Evolutionary conservation across 257 asterid species (phyloP), one percentile per base, ranked within the genome.

Genomic region (Catharanthus roseus): DNA sequence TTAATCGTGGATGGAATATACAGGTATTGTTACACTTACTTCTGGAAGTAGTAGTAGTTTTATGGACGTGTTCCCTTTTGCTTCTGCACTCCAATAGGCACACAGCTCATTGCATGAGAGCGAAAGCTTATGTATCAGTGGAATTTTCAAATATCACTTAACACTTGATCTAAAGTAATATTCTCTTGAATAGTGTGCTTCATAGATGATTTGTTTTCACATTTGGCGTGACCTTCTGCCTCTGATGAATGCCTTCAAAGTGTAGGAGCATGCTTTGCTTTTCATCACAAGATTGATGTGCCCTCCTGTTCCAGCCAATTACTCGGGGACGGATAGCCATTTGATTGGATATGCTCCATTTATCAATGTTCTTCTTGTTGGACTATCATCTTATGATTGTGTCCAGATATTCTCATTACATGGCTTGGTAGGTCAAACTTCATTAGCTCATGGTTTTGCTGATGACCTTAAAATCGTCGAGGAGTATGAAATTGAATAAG

Each of bases 1-100:
- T 95, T 75, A 67, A 74, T 77, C 99, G 97, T 81, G 97, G 99
- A 63, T 95, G 99, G 99, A 95, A 86, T 84, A 74, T 95, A 80
- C 99, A 95, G 99, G 99, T 91, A 82, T 33, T 64, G 60, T 62
- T 65, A 71, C 15, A 3, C 33, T 12, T 33, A 65, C 34, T 71
- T 72, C 60, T 12, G 26, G 47, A 9, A 26, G 71, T 26, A 45
- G 58, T 69, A 61, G 12, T 45, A 51, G 31, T 55, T 81, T 44
- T 13, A 34, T 72, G 29, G 11, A 18, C 21, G 10, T 12, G 34
- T 49, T 33, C 7, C 21, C 18, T 42, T 15, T 29, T 12, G 0
- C 62, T 16, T 13, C 26, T 54, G 44, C 55, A 50, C 28, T n/a
- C n/a, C n/a, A n/a, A n/a, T 24, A 26, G 41, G 67, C 28, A 41